Evolutionary conservation across 164 flowering plant species (phyloP).

Genomic region (Chloranthus sessilifolius): DNA sequence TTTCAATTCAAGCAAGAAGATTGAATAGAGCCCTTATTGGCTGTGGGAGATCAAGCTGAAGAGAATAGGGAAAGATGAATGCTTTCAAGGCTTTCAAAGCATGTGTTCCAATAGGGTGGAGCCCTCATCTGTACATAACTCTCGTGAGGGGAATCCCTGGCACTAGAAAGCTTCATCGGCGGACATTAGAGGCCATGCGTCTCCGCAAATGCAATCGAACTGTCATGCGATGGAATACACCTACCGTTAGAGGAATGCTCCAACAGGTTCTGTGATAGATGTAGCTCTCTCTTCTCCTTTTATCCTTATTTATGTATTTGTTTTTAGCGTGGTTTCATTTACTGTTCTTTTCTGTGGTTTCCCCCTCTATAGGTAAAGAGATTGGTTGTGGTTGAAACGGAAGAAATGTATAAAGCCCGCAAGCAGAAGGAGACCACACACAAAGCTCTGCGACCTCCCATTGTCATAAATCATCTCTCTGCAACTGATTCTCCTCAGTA

Average conservation of each 20-base stretch:
- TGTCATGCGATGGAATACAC: slow-evolving; percentile 83
- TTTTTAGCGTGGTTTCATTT: no score
- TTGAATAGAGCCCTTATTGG: no score
- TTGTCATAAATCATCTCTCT: slow-evolving; percentile 55
- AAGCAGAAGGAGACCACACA: slow-evolving; percentile 57
- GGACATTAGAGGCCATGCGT: slow-evolving; percentile 75
- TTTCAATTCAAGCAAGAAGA: no score
- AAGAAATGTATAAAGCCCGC: slow-evolving; percentile 84
- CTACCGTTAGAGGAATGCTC: slow-evolving; percentile 87
- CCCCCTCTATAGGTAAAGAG: slow-evolving; percentile 64
- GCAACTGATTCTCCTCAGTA: slow-evolving; percentile 31
- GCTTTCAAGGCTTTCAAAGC: slow-evolving; percentile 89
- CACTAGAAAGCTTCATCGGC: slow-evolving; percentile 76
- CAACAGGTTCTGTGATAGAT: slow-evolving; percentile 54
- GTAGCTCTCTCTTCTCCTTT: background rate
- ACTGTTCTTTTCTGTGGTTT: background rate
- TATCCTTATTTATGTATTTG: background rate
- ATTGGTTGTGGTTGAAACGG: slow-evolving; percentile 81
- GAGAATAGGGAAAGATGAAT: slow-evolving; percentile 39
- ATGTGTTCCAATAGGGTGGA: slow-evolving; percentile 73
- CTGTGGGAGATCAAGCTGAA: no score
- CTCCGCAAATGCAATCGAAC: slow-evolving; percentile 79
- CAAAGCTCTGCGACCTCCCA: slow-evolving; percentile 66
- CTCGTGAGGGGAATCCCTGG: slow-evolving; percentile 89
- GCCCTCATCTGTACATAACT: slow-evolving; percentile 68